Percentiles rank a stretch among this genome's conserved stretches.
phyloP scores from a whole-genome alignment of 805 yeast genomes.

The Zygosaccharomyces bisporus region DNA sequence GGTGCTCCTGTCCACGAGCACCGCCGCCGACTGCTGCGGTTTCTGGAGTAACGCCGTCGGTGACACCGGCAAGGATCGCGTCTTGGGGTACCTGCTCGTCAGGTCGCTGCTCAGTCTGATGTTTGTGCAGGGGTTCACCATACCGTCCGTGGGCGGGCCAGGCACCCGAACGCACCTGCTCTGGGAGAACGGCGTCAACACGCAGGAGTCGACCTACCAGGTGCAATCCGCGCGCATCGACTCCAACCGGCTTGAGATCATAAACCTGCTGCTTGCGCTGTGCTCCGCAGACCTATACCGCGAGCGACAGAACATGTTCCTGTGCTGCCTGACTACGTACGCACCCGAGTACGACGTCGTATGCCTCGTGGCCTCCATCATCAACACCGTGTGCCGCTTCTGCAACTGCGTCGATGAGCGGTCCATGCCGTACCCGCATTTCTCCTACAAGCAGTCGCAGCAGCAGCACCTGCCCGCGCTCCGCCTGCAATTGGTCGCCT shows the following conservation, averaged over 20 bases:
- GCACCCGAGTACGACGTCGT: conserved; percentile 47
- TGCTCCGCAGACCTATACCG: conserved; percentile 58
- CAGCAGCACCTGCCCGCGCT: conserved; percentile 21
- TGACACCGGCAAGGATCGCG: conserved; percentile 4
- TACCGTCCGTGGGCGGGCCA: conserved; percentile 18
- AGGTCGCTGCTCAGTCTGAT: conserved; percentile 26
- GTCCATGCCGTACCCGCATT: conserved; percentile 15
- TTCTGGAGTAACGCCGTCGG: conserved; percentile 18
- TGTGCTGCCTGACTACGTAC: conserved; percentile 51
- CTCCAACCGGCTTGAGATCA: conserved; percentile 61
- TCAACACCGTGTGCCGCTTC: conserved; percentile 59
- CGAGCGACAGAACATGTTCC: conserved; percentile 47
- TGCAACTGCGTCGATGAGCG: conserved; percentile 39
- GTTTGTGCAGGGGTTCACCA: conserved; percentile 32
- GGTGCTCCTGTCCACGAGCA: conserved; percentile 52
- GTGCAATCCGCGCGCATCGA: conserved; percentile 46
- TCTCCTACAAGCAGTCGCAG: conserved; percentile 18
- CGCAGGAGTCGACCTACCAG: conserved; percentile 29
- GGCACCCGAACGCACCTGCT: conserved; percentile 38
- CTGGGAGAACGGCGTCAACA: conserved; percentile 84
- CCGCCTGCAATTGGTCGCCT: conserved; percentile 47
- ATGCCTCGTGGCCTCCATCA: conserved; percentile 61
- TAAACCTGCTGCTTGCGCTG: conserved; percentile 58
- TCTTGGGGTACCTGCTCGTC: conserved; percentile 22
- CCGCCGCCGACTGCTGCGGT: conserved; percentile 15